phyloP scores from a whole-genome alignment of 257 asterid species.

The Ballota nigra region DNA sequence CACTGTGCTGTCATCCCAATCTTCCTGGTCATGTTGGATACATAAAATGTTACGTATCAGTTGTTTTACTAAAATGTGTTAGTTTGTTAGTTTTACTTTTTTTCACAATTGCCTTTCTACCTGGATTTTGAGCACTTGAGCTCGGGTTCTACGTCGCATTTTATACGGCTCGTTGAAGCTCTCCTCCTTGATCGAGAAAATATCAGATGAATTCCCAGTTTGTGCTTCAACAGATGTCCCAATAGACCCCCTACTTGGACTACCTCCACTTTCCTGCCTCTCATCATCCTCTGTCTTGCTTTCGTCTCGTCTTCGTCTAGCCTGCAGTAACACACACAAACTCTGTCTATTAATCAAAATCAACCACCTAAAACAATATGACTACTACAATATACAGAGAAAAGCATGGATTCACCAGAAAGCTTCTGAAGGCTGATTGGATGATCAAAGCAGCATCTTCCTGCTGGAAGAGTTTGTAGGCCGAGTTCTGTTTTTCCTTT shows the following conservation, averaged over 20 bases:
- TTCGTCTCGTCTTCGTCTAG: constrained; percentile 24
- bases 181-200: constrained; percentile 38
- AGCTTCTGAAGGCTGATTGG: constrained; percentile 55
- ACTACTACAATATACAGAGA: too few relatives aligned
- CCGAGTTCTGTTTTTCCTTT: constrained; percentile 32
- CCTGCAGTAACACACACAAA: constrained; percentile 25
- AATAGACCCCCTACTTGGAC: constrained; percentile 42
- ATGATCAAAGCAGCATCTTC: constrained; percentile 58
- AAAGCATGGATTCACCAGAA: constrained; percentile 31
- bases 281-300: constrained; percentile 6
- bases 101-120: constrained; percentile 12
- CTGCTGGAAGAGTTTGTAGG: constrained; percentile 39
- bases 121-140: constrained; percentile 50
- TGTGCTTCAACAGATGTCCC: constrained; percentile 59
- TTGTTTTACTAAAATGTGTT: neutral
- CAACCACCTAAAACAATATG: neutral
- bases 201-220: constrained; percentile 44
- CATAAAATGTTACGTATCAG: neutral
- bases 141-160: constrained; percentile 26
- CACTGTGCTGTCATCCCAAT: constrained; percentile 64
- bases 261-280: constrained; percentile 14
- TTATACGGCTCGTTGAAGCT: constrained; percentile 15
- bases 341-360: neutral
- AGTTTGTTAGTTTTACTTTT: neutral
- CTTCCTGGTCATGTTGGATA: constrained; percentile 36